Conservation (phyloP, 805 yeast species). For the Lachancea fermentati region DNA sequence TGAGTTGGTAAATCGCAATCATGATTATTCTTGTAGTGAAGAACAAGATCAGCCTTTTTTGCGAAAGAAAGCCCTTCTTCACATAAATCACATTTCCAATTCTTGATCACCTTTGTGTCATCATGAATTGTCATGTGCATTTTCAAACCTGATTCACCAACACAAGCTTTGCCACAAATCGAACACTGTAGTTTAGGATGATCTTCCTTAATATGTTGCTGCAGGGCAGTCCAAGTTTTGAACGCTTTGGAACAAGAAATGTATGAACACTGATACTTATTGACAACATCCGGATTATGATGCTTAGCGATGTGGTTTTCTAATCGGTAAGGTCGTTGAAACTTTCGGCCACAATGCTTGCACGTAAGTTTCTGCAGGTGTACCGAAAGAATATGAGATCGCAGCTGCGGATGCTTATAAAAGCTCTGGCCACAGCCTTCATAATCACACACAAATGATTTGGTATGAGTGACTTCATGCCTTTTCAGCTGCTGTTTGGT, state of each 20-base stretch:
- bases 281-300: slow-evolving; percentile 45
- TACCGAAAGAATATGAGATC: slow-evolving; percentile 60
- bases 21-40: slow-evolving; percentile 53
- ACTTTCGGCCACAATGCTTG: slow-evolving; percentile 56
- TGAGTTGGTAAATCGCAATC: slow-evolving; percentile 7
- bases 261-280: slow-evolving; percentile 51
- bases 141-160: slow-evolving; percentile 61
- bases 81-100: slow-evolving; percentile 66
- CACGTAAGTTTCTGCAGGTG: slow-evolving; percentile 57
- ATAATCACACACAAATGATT: slow-evolving; percentile 54
- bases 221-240: slow-evolving; percentile 69
- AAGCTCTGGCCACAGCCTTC: slow-evolving; percentile 64
- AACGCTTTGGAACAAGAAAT: slow-evolving; percentile 57
- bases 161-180: slow-evolving; percentile 64
- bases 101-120: slow-evolving; percentile 41
- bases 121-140: slow-evolving; percentile 75
- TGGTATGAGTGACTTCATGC: slow-evolving; percentile 77
- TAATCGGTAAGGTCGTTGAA: slow-evolving; percentile 59
- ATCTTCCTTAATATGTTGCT: slow-evolving; percentile 59
- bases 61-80: slow-evolving; percentile 39
- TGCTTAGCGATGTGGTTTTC: slow-evolving; percentile 58
- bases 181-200: slow-evolving; percentile 67
- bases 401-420: slow-evolving; percentile 66
- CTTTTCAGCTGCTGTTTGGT: slow-evolving; percentile 75
- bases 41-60: slow-evolving; percentile 50